phyloP scores from a whole-genome alignment of 805 yeast genomes.

The Nakazawaea molendinolei region DNA sequence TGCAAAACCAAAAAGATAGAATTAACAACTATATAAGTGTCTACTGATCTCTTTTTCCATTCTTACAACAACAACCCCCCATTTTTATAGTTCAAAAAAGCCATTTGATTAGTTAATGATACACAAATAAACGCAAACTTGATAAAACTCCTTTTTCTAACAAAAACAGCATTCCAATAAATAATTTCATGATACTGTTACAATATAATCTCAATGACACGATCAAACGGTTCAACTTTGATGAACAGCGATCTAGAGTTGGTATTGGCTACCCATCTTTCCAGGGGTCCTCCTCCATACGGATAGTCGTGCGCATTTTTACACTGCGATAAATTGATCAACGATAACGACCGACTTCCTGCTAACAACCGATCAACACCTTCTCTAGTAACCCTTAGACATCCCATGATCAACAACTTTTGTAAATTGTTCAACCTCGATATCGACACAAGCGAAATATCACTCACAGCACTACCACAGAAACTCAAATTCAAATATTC shows the following conservation, averaged over 20 bases:
- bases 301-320: conserved; percentile 60
- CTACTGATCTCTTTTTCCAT: conserved; percentile 34
- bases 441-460: conserved; percentile 54
- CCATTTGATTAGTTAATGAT: neutral
- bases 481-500: conserved; percentile 53
- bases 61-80: neutral
- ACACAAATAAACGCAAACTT: neutral
- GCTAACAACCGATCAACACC: conserved; percentile 65
- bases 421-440: conserved; percentile 47
- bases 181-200: too few relatives aligned
- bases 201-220: conserved; percentile 52
- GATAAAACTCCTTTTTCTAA: neutral
- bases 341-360: conserved; percentile 44
- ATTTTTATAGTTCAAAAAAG: neutral
- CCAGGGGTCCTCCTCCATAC: conserved; percentile 44
- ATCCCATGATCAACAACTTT: conserved; percentile 52
- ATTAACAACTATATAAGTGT: conserved; percentile 88
- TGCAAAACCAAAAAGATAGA: conserved; percentile 95
- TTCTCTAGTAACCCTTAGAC: conserved; percentile 69
- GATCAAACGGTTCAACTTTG: conserved; percentile 38
- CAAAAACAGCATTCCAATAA: conserved; percentile 1
- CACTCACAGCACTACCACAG: conserved; percentile 78
- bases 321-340: conserved; percentile 64
- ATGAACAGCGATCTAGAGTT: conserved; percentile 53
- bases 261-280: conserved; percentile 41